A percentile compares a stretch with the other conserved stretches of the same genome.
Evolutionary conservation across 2,329 filamentous ascomycete species (phyloP).

Genomic region (Fusarium penzigii): DNA sequence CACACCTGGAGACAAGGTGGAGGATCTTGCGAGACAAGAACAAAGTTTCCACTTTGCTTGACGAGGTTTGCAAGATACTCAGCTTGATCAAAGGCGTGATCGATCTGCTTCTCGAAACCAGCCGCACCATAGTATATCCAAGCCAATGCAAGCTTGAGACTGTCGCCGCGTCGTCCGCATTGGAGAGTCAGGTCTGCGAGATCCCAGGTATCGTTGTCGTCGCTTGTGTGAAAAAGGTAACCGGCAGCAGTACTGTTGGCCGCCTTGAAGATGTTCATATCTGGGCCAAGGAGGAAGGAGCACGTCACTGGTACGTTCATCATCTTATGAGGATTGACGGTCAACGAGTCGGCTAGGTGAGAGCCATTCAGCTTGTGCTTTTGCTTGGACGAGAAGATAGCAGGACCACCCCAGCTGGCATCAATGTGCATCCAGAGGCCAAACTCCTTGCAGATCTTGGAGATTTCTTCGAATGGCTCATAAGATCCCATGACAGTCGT

Average conservation of each 20-base stretch:
- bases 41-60: constrained; percentile 58
- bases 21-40: constrained; percentile 72
- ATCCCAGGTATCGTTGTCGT: constrained; percentile 71
- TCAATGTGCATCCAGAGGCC: constrained; percentile 92
- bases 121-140: constrained; percentile 86
- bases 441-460: constrained; percentile 68
- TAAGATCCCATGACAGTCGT: constrained; percentile 92
- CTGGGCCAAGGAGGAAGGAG: constrained; percentile 79
- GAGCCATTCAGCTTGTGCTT: constrained; percentile 66
- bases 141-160: constrained; percentile 80
- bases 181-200: constrained; percentile 91
- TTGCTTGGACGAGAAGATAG: constrained; percentile 71
- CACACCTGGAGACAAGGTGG: constrained; percentile 92
- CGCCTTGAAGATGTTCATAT: constrained; percentile 73
- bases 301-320: constrained; percentile 88
- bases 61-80: constrained; percentile 66
- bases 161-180: constrained; percentile 84
- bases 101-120: constrained; percentile 71
- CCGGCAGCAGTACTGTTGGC: constrained; percentile 87
- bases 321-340: constrained; percentile 98
- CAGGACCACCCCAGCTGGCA: constrained; percentile 85
- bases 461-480: constrained; percentile 74
- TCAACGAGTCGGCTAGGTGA: constrained; percentile 76
- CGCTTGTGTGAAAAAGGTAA: constrained; percentile 74
- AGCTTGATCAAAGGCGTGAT: constrained; percentile 72